These are phyloP conservation scores for Yarrowia phangngaensis DNA, from an alignment of 805 yeast genomes.

Conservation along the genomic window DNA sequence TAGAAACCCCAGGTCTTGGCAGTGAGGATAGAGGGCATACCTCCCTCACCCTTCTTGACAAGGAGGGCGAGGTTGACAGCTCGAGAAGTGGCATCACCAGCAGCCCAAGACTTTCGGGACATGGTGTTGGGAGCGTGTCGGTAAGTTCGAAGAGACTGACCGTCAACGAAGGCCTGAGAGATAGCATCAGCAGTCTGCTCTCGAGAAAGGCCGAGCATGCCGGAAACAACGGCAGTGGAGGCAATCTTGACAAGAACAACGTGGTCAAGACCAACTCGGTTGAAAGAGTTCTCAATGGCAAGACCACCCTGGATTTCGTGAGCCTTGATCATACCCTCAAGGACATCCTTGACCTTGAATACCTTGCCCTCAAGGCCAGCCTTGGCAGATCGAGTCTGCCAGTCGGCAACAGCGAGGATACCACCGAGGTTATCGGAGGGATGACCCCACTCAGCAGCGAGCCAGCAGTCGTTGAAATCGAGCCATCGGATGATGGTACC, in stretches of 20 bases:
- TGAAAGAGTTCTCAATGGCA: conserved; percentile 58
- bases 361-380: conserved; percentile 43
- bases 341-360: conserved; percentile 49
- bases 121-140: conserved; percentile 64
- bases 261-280: conserved; percentile 58
- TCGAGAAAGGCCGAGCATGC: conserved; percentile 49
- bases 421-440: conserved; percentile 61
- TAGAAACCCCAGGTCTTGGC: conserved; percentile 63
- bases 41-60: conserved; percentile 52
- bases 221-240: conserved; percentile 56
- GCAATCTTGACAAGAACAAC: conserved; percentile 58
- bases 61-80: conserved; percentile 55
- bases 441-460: conserved; percentile 70
- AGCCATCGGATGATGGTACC: conserved; percentile 59
- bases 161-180: conserved; percentile 60
- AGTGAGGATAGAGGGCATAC: conserved; percentile 56
- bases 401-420: conserved; percentile 56
- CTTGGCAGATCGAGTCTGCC: conserved; percentile 47
- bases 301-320: conserved; percentile 60
- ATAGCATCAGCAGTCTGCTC: conserved; percentile 54
- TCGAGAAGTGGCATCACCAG: conserved; percentile 59
- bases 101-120: conserved; percentile 64
- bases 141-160: conserved; percentile 56
- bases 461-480: conserved; percentile 62
- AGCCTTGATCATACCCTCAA: conserved; percentile 58